Evolutionary conservation across 192 early-diverging fungal species (phyloP), one percentile per base, ranked within the genome.

Genomic region (Irineochytrium annulatum): DNA sequence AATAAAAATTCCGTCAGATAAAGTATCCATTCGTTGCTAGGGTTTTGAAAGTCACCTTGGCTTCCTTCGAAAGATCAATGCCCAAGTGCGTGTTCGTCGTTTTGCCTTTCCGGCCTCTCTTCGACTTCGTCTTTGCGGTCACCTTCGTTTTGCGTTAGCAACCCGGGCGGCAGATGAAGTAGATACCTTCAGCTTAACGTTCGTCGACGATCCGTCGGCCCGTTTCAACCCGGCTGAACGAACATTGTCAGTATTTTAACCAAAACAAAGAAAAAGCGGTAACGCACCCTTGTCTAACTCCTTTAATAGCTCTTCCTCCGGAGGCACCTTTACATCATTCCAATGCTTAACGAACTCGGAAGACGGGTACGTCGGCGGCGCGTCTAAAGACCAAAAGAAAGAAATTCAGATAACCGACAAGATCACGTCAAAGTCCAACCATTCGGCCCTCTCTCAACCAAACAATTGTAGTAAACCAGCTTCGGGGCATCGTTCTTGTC

Each of bases 71-170:
- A 5, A 91, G 64, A 75, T 89, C 87, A 32, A 89, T 76, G 34
- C 77, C 81, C 73, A 91, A 75, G 66, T 91, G 89, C 27, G 87
- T 89, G 57, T 91, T 91, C 1, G 85, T 88, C 55, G 89, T 87
- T 62, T 89, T 87, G 45, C 86, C 82, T 57, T 82, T 88, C 29
- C 89, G 13, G 6, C 46, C 46, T 5, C 46, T 8, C 22, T 22
- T 49, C 26, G 46, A 8, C 22, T 49, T 49, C 24, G 24, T 24
- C 26, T 49, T 49, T 22, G 22, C 46, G 13, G 26, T 24, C 11
- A 13, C n/a, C 37, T 41, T 41, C n/a, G n/a, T 13, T n/a, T 41
- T n/a, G 37, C 37, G 37, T 41, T 41, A 41, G 37, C 37, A n/a
- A n/a, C n/a, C n/a, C 37, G n/a, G n/a, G n/a, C 11, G 37, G n/a